phyloP scores from a whole-genome alignment of 176 grass and related monocot species.

The Oryza glumipatula region DNA sequence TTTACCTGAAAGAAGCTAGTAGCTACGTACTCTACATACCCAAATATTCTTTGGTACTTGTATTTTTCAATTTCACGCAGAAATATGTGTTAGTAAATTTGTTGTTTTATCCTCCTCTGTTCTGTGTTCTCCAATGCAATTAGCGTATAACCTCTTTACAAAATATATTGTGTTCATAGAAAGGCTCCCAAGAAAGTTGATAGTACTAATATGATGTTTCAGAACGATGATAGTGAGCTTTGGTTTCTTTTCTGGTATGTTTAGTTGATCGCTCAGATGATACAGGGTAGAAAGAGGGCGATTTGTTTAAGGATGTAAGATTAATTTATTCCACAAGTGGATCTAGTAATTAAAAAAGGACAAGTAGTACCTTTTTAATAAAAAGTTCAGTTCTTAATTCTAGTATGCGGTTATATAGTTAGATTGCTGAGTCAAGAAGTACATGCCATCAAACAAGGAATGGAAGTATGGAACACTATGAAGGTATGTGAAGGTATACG shows the following conservation, averaged over 20 bases:
- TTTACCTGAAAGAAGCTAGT: background rate
- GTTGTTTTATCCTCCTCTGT: background rate
- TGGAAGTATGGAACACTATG: background rate
- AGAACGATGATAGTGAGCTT: slow-evolving; percentile 11
- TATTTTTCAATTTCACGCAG: background rate
- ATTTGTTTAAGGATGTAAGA: background rate
- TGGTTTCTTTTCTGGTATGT: slow-evolving; percentile 20
- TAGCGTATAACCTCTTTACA: background rate
- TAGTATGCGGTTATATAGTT: background rate
- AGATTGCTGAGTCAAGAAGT: slow-evolving; percentile 19
- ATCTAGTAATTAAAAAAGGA: slow-evolving; percentile 21
- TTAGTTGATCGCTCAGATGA: background rate
- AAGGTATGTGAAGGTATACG: background rate
- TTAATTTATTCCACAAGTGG: slow-evolving; percentile 35
- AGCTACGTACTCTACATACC: too few species aligned
- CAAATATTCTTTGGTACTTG: background rate
- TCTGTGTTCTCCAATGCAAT: background rate
- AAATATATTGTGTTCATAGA: background rate
- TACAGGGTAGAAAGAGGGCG: background rate
- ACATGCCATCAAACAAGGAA: slow-evolving; percentile 2
- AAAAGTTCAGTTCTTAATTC: background rate
- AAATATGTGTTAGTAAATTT: background rate
- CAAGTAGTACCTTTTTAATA: slow-evolving; percentile 41
- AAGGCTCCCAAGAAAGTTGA: slow-evolving; percentile 1
- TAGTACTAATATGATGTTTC: background rate